These are phyloP conservation scores for Geotrichum bryndzae DNA, from an alignment of 1,139 yeast species.

Conservation along the genomic window DNA sequence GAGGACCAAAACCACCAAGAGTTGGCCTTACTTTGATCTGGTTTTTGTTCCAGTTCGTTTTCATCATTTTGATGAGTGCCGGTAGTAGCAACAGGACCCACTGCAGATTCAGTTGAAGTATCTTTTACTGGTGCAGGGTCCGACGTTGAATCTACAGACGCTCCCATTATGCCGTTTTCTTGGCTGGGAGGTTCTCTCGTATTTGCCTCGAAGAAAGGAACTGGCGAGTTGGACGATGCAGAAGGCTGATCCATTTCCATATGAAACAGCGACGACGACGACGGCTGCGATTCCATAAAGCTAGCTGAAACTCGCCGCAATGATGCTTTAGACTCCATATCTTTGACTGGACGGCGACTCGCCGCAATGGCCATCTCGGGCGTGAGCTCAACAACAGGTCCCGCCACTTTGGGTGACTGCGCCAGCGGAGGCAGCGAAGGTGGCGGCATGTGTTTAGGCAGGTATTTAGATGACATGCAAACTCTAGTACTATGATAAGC, in stretches of 20 bases:
- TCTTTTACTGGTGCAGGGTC: not conserved
- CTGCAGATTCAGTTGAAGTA: not conserved
- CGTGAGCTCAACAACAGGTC: not conserved
- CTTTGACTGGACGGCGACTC: not conserved
- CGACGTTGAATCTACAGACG: not conserved
- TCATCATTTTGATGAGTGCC: not conserved
- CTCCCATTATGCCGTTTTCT: not conserved
- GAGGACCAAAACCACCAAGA: not conserved
- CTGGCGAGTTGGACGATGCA: not conserved
- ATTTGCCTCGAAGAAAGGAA: not conserved
- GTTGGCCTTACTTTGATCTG: not conserved
- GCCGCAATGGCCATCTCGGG: not conserved
- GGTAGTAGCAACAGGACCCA: not conserved
- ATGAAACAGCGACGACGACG: not conserved
- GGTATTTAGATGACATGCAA: not conserved
- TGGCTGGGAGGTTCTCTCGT: not conserved
- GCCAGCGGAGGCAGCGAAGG: not conserved
- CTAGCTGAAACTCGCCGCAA: conserved; percentile 2
- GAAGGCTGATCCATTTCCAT: not conserved
- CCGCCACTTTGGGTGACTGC: not conserved
- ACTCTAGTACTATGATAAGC: not conserved
- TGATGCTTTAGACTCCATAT: not conserved
- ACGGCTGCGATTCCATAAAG: not conserved
- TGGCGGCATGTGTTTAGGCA: not conserved
- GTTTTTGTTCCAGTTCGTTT: not conserved